Evolutionary conservation across 352 stramenopile species (phyloP).

Genomic region (Peronospora belbahrii): DNA sequence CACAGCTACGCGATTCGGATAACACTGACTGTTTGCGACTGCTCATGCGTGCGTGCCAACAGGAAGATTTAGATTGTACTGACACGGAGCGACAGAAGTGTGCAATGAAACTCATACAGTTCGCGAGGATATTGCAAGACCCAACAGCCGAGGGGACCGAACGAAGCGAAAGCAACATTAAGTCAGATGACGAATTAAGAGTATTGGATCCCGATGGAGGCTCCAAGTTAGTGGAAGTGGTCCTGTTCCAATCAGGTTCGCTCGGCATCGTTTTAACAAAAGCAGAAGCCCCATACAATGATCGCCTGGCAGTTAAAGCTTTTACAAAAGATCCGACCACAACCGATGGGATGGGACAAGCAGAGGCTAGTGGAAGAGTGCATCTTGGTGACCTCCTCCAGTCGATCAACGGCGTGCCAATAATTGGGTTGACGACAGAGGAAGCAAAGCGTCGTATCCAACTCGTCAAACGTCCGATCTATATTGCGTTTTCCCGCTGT

Average conservation of each 20-base stretch:
- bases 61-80: constrained; percentile 8
- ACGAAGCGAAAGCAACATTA: neutral
- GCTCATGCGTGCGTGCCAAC: constrained; percentile 55
- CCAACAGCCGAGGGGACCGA: constrained; percentile 37
- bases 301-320: constrained; percentile 67
- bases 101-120: constrained; percentile 30
- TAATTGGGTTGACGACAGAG: constrained; percentile 61
- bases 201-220: neutral
- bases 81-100: constrained; percentile 7
- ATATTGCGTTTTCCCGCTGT: constrained; percentile 63
- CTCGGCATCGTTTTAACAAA: constrained; percentile 65
- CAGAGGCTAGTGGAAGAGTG: constrained; percentile 54
- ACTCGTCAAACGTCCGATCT: constrained; percentile 54
- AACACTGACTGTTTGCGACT: constrained; percentile 66
- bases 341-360: constrained; percentile 37
- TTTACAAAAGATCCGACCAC: constrained; percentile 40
- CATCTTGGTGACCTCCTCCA: constrained; percentile 57
- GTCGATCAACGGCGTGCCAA: constrained; percentile 76
- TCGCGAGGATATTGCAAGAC: constrained; percentile 52
- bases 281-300: constrained; percentile 36
- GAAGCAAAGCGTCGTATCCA: constrained; percentile 76
- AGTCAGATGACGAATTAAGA: neutral
- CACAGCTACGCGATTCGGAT: constrained; percentile 42
- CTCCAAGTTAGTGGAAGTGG: constrained; percentile 38
- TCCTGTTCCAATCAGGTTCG: constrained; percentile 51